phyloP scores from a whole-genome alignment of 2,329 filamentous ascomycete genomes.

The Phoma herbarum region DNA sequence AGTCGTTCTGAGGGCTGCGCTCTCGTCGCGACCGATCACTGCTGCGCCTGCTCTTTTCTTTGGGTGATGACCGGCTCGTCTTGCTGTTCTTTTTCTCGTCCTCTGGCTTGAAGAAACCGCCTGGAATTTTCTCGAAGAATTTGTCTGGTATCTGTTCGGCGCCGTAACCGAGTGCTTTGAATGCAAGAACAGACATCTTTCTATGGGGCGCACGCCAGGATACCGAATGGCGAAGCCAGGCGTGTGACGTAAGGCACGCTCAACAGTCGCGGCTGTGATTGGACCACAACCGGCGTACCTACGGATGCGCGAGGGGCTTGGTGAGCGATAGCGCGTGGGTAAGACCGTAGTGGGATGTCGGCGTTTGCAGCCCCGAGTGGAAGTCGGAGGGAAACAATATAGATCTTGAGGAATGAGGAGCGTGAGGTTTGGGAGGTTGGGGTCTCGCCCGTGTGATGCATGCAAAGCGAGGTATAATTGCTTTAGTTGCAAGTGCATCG shows the following conservation, averaged over 20 bases:
- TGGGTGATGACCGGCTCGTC: conserved; percentile 28
- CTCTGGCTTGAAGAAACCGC: conserved; percentile 48
- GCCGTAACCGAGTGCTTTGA: conserved; percentile 51
- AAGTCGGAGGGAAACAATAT: conserved; percentile 21
- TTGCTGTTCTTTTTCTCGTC: conserved; percentile 41
- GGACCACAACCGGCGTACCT: conserved; percentile 31
- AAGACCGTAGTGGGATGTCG: conserved; percentile 21
- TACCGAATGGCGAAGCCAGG: conserved; percentile 32
- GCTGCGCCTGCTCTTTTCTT: conserved; percentile 27
- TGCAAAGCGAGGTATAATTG: conserved; percentile 5
- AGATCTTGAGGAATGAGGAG: conserved; percentile 18
- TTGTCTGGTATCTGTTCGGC: conserved; percentile 52
- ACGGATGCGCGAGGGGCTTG: conserved; percentile 30
- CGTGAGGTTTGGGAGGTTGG: conserved; percentile 10
- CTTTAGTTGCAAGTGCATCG: conserved; percentile 12
- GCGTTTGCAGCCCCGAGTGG: conserved; percentile 13
- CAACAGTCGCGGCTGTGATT: conserved; percentile 41
- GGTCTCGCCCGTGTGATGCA: conserved; percentile 1
- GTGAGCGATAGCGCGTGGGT: conserved; percentile 36
- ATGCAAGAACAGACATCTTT: conserved; percentile 49
- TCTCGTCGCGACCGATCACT: conserved; percentile 38
- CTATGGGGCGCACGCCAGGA: conserved; percentile 32
- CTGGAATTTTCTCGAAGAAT: conserved; percentile 50
- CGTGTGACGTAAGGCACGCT: conserved; percentile 45
- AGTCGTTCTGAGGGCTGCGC: conserved; percentile 38